These are phyloP conservation scores for Naganishia albida DNA, from an alignment of 1,284 basidiomycete genomes.

Conservation along the genomic window DNA sequence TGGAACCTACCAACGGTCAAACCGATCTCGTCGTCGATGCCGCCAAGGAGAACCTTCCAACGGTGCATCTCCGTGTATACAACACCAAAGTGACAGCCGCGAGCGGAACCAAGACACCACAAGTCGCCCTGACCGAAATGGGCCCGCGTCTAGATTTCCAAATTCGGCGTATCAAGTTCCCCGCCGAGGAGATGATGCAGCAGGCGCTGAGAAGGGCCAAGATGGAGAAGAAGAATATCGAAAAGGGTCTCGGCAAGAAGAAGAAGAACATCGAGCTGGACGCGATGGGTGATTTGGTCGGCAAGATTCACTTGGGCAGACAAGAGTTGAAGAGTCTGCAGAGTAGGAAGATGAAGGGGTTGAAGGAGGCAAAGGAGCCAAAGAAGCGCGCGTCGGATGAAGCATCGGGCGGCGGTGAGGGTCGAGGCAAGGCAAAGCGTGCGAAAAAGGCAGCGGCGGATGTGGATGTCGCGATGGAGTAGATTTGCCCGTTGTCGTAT, in stretches of 20 bases:
- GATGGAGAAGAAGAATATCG: slow-evolving; percentile 78
- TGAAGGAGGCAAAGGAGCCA: slow-evolving; percentile 39
- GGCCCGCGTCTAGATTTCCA: slow-evolving; percentile 86
- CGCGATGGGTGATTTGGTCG: slow-evolving; percentile 95
- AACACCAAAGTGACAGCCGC: slow-evolving; percentile 69
- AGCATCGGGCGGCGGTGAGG: slow-evolving; percentile 36
- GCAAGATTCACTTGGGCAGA: slow-evolving; percentile 81
- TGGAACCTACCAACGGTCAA: slow-evolving; percentile 43
- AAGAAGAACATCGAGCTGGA: slow-evolving; percentile 94
- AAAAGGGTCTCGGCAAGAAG: slow-evolving; percentile 86
- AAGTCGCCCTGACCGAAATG: slow-evolving; percentile 81
- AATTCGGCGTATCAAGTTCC: slow-evolving; percentile 70
- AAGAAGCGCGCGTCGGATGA: slow-evolving; percentile 34
- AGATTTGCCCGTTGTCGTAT: background rate
- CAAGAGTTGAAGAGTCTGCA: slow-evolving; percentile 88
- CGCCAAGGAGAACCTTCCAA: slow-evolving; percentile 60
- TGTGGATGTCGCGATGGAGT: slow-evolving; percentile 13
- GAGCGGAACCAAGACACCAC: slow-evolving; percentile 75
- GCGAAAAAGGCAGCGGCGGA: slow-evolving; percentile 28
- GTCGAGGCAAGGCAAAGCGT: slow-evolving; percentile 27
- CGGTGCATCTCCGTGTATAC: slow-evolving; percentile 86
- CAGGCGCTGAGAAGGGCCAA: slow-evolving; percentile 81
- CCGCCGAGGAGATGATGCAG: slow-evolving; percentile 78
- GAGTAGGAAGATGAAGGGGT: slow-evolving; percentile 56
- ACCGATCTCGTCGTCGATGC: slow-evolving; percentile 49